phyloP scores from a whole-genome alignment of 495 filamentous ascomycete species.

The Lasiosphaeria miniovina region DNA sequence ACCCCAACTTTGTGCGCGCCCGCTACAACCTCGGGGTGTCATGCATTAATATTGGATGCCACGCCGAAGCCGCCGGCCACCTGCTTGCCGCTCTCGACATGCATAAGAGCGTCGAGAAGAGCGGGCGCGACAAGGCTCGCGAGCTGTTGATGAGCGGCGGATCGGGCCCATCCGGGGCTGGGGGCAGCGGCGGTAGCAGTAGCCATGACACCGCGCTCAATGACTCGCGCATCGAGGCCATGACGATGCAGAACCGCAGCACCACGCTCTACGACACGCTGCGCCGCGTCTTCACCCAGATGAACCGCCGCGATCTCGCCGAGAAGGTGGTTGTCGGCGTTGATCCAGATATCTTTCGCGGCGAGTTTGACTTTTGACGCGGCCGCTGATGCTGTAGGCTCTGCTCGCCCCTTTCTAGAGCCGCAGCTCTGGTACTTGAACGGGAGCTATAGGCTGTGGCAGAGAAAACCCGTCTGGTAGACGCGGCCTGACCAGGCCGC shows the following conservation, averaged over 20 bases:
- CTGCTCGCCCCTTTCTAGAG: not conserved
- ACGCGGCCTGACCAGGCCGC: slow-evolving; percentile 3
- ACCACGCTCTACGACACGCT: slow-evolving; percentile 95
- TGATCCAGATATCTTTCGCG: slow-evolving; percentile 84
- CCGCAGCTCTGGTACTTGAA: slow-evolving; percentile 18
- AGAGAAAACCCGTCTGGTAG: slow-evolving; percentile 3
- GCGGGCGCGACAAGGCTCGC: slow-evolving; percentile 74
- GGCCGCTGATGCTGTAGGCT: slow-evolving; percentile 19
- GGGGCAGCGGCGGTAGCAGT: not conserved
- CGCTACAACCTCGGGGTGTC: slow-evolving; percentile 94
- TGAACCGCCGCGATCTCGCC: slow-evolving; percentile 82
- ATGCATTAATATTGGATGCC: slow-evolving; percentile 97
- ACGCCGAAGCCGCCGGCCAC: slow-evolving; percentile 87
- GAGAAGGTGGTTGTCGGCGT: slow-evolving; percentile 84
- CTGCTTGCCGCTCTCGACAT: slow-evolving; percentile 91
- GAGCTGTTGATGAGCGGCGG: slow-evolving; percentile 58
- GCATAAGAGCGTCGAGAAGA: slow-evolving; percentile 90
- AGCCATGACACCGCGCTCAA: slow-evolving; percentile 49
- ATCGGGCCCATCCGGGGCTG: not conserved
- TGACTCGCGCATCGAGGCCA: slow-evolving; percentile 71
- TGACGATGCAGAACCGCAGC: slow-evolving; percentile 90
- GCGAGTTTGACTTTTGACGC: slow-evolving; percentile 54
- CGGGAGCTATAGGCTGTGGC: slow-evolving; percentile 18
- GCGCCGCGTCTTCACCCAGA: slow-evolving; percentile 87
- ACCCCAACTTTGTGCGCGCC: slow-evolving; percentile 93